These are phyloP conservation scores for Zygoascus bituminiphila DNA, from an alignment of 805 yeast species.

Conservation along the genomic window DNA sequence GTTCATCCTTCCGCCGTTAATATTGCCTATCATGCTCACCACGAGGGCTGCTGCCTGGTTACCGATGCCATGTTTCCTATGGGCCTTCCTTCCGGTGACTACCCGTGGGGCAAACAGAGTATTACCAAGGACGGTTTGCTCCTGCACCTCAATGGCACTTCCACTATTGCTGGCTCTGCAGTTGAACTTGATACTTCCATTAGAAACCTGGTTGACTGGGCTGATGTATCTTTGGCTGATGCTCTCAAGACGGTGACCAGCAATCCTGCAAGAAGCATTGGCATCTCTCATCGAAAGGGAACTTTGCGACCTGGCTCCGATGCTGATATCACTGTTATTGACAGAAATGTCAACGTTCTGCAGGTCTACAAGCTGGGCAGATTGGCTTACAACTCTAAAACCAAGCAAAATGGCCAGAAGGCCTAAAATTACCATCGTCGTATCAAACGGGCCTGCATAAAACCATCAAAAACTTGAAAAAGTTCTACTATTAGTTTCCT, in stretches of 20 bases:
- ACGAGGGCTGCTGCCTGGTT: constrained; percentile 46
- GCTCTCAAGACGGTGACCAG: constrained; percentile 52
- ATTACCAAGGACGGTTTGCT: constrained; percentile 42
- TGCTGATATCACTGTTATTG: constrained; percentile 47
- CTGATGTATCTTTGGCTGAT: constrained; percentile 38
- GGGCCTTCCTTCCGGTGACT: constrained; percentile 50
- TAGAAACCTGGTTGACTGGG: constrained; percentile 44
- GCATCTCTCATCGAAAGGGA: constrained; percentile 39
- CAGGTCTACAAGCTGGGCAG: constrained; percentile 46
- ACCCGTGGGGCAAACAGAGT: constrained; percentile 42
- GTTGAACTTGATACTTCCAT: constrained; percentile 45
- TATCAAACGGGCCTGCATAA: too few species aligned
- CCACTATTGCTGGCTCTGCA: constrained; percentile 56
- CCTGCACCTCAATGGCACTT: constrained; percentile 43
- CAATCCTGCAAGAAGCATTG: constrained; percentile 44
- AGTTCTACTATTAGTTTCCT: background rate
- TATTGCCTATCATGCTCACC: constrained; percentile 42
- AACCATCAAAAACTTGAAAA: constrained; percentile 1
- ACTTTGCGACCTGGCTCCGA: constrained; percentile 45
- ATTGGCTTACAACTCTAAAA: constrained; percentile 23
- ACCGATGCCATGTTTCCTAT: constrained; percentile 54
- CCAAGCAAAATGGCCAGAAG: background rate
- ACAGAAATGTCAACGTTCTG: constrained; percentile 36
- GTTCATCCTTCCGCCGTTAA: constrained; percentile 47
- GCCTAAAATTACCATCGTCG: background rate